Base-by-base conservation (phyloP, 805 yeast genomes). In the Allodekkera sacchari region DNA sequence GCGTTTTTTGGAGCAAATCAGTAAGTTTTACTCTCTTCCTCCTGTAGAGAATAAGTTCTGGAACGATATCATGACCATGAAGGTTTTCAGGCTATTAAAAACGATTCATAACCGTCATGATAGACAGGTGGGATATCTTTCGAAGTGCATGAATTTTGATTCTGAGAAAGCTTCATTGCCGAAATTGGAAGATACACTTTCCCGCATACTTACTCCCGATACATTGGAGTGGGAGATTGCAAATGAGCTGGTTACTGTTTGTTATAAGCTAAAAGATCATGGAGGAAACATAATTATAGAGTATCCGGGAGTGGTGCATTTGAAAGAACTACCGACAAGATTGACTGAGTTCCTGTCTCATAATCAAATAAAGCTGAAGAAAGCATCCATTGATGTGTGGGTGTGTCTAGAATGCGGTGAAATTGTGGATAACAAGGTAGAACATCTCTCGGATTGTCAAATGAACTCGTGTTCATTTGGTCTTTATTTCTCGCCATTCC, bases 331-430 rank as follows among this genome's bases (percentile, higher is more conserved):
- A 28, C 51, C 46, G 30, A 31, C 21, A 44, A 72, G 47, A 44
- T 63, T 60, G 36, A 55, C 58, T 27, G 59, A 69, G 11, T 69
- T 75, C 41, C 46, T 71, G 35, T 47, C 55, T 4, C 63, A 73
- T 47, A 75, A 74, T 18, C 50, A 51, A 7, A 59, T 66, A 37
- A 50, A 62, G 6, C 44, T 55, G 30, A 42, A 46, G 28, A 38
- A 30, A 20, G 43, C 45, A 10, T 36, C 43, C 9, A 9, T 12
- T 12, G 18, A 14, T 33, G 25, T 25, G 9, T 16, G 30, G 26
- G 18, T 51, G 7, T 53, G 58, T 31, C 29, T 53, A 14, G 37
- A 43, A 31, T 52, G 58, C 36, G 56, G 57, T 9, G 13, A 39
- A 21, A 27, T 44, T 22, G 30, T 46, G 9, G 33, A 30, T 12